Percentiles rank a stretch among this genome's conserved stretches.
phyloP scores from a whole-genome alignment of 176 grass and related monocot species.

The Melocanna baccifera region DNA sequence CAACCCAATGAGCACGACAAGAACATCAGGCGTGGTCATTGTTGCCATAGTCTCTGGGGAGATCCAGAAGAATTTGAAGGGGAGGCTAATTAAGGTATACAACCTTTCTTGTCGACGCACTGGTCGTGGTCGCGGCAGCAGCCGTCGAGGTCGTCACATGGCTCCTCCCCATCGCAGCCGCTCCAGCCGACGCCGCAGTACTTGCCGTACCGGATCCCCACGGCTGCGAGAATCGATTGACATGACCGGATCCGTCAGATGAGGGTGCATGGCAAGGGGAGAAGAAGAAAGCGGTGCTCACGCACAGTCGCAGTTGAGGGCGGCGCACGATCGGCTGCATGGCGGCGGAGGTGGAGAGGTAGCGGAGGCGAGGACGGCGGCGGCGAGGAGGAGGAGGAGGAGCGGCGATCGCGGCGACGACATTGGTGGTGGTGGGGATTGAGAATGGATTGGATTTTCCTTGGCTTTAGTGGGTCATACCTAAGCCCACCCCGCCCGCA shows the following conservation, averaged over 20 bases:
- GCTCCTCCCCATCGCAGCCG: constrained; percentile 83
- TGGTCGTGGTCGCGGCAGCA: constrained; percentile 83
- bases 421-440: not conserved
- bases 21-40: not conserved
- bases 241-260: not conserved
- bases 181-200: constrained; percentile 86
- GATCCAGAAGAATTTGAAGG: not conserved
- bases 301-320: constrained; percentile 75
- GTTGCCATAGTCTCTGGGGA: not conserved
- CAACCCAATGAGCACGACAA: too few species aligned
- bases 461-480: not conserved
- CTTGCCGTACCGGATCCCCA: constrained; percentile 87
- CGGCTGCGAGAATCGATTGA: constrained; percentile 24
- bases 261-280: not conserved
- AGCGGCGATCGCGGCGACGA: not conserved
- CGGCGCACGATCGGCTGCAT: constrained; percentile 74
- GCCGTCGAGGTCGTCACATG: constrained; percentile 91
- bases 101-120: constrained; percentile 92
- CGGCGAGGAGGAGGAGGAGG: not conserved
- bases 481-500: not conserved
- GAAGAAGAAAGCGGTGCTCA: not conserved
- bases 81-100: too few species aligned
- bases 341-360: constrained; percentile 28
- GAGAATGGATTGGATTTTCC: not conserved
- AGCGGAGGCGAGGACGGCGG: not conserved